Evolutionary conservation across 768 basidiomycete species (phyloP).

Genomic region (Termitomyces sp.): DNA sequence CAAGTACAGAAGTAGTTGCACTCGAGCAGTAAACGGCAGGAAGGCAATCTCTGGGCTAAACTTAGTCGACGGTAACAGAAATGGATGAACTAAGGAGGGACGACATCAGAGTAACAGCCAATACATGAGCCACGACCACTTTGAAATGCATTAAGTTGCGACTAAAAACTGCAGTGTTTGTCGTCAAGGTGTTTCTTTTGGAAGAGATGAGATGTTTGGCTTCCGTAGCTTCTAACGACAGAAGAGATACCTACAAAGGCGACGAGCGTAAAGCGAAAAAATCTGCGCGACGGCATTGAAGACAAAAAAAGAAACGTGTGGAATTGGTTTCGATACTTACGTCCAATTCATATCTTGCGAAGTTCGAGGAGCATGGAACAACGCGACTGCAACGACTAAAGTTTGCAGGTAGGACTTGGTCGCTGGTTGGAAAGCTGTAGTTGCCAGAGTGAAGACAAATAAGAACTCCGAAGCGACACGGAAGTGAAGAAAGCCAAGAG

Average conservation of each 20-base stretch:
- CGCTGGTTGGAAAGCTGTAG: slow-evolving; percentile 51
- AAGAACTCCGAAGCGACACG: slow-evolving; percentile 48
- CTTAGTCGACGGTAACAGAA: background rate
- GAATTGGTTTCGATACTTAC: slow-evolving; percentile 64
- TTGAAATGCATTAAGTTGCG: slow-evolving; percentile 29
- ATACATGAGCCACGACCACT: slow-evolving; percentile 69
- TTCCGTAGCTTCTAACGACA: slow-evolving; percentile 20
- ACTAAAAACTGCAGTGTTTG: slow-evolving; percentile 34
- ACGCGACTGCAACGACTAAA: slow-evolving; percentile 65
- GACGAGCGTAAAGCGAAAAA: slow-evolving; percentile 38
- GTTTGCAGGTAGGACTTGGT: slow-evolving; percentile 74
- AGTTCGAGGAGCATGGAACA: slow-evolving; percentile 67
- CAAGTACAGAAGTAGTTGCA: slow-evolving; percentile 66
- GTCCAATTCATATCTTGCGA: slow-evolving; percentile 68
- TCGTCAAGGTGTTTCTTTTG: slow-evolving; percentile 21
- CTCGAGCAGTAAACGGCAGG: slow-evolving; percentile 79
- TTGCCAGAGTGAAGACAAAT: slow-evolving; percentile 59
- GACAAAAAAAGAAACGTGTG: slow-evolving; percentile 70
- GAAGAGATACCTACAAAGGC: slow-evolving; percentile 22
- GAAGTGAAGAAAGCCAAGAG: slow-evolving; percentile 51
- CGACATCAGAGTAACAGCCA: slow-evolving; percentile 74
- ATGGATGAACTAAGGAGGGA: background rate
- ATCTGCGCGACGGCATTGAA: slow-evolving; percentile 45
- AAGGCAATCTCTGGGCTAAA: slow-evolving; percentile 52
- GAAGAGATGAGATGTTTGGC: slow-evolving; percentile 32